Evolutionary conservation across 345 rosid species (phyloP).

Genomic region (Brassica napus): DNA sequence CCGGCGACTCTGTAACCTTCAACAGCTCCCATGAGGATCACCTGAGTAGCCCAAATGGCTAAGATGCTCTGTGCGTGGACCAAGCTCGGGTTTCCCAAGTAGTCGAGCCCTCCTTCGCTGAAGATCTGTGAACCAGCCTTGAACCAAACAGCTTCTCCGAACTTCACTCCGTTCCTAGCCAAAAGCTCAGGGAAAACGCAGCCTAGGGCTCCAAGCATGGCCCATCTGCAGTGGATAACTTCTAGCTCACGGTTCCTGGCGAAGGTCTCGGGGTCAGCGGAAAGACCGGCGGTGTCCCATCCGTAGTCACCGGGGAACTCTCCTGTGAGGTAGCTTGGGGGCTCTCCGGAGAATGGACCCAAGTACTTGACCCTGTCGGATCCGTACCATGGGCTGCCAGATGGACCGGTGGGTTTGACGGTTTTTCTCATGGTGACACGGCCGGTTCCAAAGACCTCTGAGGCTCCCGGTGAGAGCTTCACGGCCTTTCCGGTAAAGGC

Average conservation of each 20-base stretch:
- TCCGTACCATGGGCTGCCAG: conserved; percentile 60
- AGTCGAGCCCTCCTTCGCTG: conserved; percentile 80
- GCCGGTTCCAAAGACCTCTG: conserved; percentile 38
- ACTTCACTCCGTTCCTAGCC: conserved; percentile 40
- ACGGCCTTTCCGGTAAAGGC: conserved; percentile 42
- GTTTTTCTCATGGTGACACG: conserved; percentile 45
- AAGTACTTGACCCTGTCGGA: conserved; percentile 83
- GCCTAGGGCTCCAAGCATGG: conserved; percentile 82
- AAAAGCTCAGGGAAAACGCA: conserved; percentile 74
- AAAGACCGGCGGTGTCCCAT: conserved; percentile 68
- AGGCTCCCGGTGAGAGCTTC: conserved; percentile 34
- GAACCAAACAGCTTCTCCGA: conserved; percentile 45
- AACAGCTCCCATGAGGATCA: conserved; percentile 70
- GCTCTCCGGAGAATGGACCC: conserved; percentile 82
- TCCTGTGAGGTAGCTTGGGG: conserved; percentile 76
- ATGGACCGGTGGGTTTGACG: conserved; percentile 45
- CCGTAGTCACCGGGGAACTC: conserved; percentile 62
- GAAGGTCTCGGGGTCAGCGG: conserved; percentile 86
- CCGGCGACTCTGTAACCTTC: conserved; percentile 80
- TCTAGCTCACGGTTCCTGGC: conserved; percentile 88
- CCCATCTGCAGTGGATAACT: conserved; percentile 82
- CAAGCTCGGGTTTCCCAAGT: conserved; percentile 83
- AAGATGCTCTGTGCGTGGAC: conserved; percentile 77
- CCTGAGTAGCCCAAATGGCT: conserved; percentile 79
- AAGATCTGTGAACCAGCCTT: conserved; percentile 64